Evolutionary conservation across 768 basidiomycete species (phyloP).

Genomic region (Kwoniella mangroviensis): DNA sequence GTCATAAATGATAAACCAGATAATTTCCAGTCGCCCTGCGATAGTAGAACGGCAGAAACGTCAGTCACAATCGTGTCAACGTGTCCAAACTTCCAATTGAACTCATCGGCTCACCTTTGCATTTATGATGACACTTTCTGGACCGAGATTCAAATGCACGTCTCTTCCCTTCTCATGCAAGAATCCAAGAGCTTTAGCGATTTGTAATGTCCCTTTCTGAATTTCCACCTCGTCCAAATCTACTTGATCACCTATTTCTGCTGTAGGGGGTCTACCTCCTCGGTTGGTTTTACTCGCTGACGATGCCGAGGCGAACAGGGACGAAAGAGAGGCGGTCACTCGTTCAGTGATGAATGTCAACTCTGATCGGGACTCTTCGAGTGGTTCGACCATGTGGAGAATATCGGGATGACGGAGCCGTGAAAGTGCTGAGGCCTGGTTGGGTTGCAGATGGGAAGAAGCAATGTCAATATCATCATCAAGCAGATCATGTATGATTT

Average conservation of each 20-base stretch:
- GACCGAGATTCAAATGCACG: conserved; percentile 87
- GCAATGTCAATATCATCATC: background rate
- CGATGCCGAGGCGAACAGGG: conserved; percentile 29
- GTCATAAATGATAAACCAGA: conserved; percentile 87
- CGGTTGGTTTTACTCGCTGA: background rate
- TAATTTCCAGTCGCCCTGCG: conserved; percentile 96
- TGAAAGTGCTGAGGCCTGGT: conserved; percentile 75
- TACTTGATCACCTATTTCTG: conserved; percentile 60
- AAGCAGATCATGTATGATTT: too few species aligned
- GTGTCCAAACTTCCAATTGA: background rate
- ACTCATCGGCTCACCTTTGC: conserved; percentile 64
- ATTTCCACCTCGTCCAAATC: conserved; percentile 99
- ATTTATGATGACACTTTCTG: conserved; percentile 88
- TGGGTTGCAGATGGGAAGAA: background rate
- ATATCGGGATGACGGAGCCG: conserved; percentile 90
- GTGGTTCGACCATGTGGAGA: conserved; percentile 95
- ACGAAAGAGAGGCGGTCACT: conserved; percentile 76
- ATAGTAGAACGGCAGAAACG: background rate
- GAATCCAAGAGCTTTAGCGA: conserved; percentile 68
- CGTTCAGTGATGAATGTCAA: conserved; percentile 93
- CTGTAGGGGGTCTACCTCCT: conserved; percentile 38
- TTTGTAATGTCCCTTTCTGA: conserved; percentile 92
- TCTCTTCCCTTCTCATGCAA: conserved; percentile 88
- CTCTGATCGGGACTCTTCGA: conserved; percentile 88
- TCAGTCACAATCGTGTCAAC: background rate